These are phyloP conservation scores for Pleurotus tuoliensis DNA, from an alignment of 768 basidiomycete genomes.

Conservation along the genomic window DNA sequence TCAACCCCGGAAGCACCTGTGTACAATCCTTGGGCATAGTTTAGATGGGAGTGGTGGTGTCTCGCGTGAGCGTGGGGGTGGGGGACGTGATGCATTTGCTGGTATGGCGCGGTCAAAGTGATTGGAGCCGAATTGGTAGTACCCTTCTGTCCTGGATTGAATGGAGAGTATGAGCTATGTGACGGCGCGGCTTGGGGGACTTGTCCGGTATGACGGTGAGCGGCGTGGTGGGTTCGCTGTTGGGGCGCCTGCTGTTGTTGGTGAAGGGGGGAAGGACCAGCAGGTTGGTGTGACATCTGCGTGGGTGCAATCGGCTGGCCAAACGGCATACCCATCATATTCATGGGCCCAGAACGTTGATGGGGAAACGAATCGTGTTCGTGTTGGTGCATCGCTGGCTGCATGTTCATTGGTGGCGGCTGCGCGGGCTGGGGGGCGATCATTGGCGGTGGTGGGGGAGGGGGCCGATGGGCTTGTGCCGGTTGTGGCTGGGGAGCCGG, in stretches of 20 bases:
- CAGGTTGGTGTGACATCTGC: constrained; percentile 9
- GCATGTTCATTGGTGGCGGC: constrained; percentile 8
- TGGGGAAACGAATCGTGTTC: constrained; percentile 22
- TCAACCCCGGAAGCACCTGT: constrained; percentile 19
- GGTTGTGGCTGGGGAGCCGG: background rate
- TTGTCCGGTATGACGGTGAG: constrained; percentile 9
- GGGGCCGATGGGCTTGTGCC: constrained; percentile 12
- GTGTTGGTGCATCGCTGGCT: constrained; percentile 12
- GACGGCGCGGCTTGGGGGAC: constrained; percentile 14
- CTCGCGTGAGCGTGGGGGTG: constrained; percentile 77
- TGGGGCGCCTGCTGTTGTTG: constrained; percentile 16
- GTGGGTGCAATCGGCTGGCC: constrained; percentile 16
- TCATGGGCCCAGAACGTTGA: constrained; percentile 18
- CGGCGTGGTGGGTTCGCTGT: constrained; percentile 14
- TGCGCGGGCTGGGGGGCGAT: constrained; percentile 15
- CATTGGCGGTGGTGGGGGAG: constrained; percentile 12
- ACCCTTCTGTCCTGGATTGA: constrained; percentile 24
- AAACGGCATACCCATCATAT: constrained; percentile 22
- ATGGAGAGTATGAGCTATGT: constrained; percentile 17
- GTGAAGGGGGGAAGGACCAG: constrained; percentile 15
- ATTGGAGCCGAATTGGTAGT: constrained; percentile 35
- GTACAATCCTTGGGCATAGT: constrained; percentile 33
- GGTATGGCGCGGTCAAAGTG: constrained; percentile 56
- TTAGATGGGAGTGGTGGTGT: constrained; percentile 59
- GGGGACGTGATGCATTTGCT: constrained; percentile 77